Percentiles rank a stretch among this genome's conserved stretches.
Conservation (phyloP, 805 yeast species). For the Wickerhamomyces rabaulensis region DNA sequence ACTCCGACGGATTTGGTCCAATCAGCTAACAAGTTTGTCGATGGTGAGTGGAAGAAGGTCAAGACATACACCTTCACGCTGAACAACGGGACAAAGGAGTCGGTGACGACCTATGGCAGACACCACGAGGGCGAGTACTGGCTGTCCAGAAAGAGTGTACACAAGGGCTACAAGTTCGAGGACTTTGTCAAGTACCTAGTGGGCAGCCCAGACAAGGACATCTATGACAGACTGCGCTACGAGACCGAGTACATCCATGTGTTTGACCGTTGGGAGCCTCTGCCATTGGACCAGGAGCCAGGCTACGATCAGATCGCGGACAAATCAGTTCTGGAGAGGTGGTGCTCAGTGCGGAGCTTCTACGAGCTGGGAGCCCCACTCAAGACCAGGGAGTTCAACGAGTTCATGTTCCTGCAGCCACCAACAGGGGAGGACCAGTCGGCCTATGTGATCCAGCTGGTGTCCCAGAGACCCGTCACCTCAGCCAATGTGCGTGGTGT, state of each 20-base stretch:
- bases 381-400: conserved; percentile 32
- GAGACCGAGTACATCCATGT: conserved; percentile 32
- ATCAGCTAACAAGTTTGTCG: conserved; percentile 23
- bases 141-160: conserved; percentile 28
- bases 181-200: conserved; percentile 23
- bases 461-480: conserved; percentile 21
- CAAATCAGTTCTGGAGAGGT: conserved; percentile 9
- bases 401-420: conserved; percentile 27
- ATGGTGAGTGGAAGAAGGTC: conserved; percentile 28
- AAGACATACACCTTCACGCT: conserved; percentile 26
- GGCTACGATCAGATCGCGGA: conserved; percentile 8
- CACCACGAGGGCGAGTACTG: conserved; percentile 27
- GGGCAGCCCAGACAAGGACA: conserved; percentile 21
- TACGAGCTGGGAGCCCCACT: conserved; percentile 34
- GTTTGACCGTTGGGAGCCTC: conserved; percentile 21
- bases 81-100: conserved; percentile 20
- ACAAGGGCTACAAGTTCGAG: conserved; percentile 19
- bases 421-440: conserved; percentile 1
- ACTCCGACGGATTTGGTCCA: conserved; percentile 11
- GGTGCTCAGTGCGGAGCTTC: conserved; percentile 28
- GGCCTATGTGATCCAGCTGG: conserved; percentile 29
- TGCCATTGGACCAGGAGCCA: conserved; percentile 17
- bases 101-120: conserved; percentile 28
- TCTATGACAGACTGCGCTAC: conserved; percentile 25
- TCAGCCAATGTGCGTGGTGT: conserved; percentile 26